Evolutionary conservation across 768 basidiomycete genomes (phyloP), one percentile per base, ranked within the genome.

Genomic region (Aureoboletus auriporus): DNA sequence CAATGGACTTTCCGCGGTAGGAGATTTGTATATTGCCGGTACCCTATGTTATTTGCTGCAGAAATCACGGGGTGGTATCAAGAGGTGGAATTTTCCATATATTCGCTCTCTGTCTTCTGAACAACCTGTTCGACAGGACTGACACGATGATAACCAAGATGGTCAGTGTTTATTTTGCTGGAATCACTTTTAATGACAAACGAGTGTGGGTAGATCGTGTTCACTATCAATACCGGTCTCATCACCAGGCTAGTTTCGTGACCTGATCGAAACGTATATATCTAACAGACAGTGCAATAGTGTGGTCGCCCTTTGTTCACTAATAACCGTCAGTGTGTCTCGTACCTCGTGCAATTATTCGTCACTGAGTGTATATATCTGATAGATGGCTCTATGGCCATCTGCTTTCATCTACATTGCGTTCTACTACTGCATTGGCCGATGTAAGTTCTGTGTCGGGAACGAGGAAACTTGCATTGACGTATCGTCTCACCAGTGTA

Each of bases 401-500:
- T 33, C 69, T 1, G 75, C 78, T 0, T 78, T 79, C 65, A 60
- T 80, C 45, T 83, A 83, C 51, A 77, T 82, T 40, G 63, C 71
- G 1, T 83, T 83, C 63, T 84, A 77, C 61, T 82, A 80, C 53
- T 77, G 73, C 58, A 73, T 81, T 33, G 79, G 81, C 23, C 71
- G 80, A 45, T 60, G 82, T 83, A 59, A 57, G 80, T 74, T 8
- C 6, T 31, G 10, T 26, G 31, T 10, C 11, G 5, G 17, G 12
- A 14, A 20, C 12, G 20, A 30, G 20, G 1, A 23, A 16, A 8
- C 12, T 3, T 8, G 12, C 23, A 17, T 46, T 48, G 5, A 54
- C 13, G 10, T 9, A 23, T 23, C 20, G 4, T 23, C 10, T 34
- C n/a, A 4, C 1, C 39, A 82, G 79, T 82, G 5, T 82, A 82